A percentile compares a stretch with the other conserved stretches of the same genome.
These are phyloP conservation scores for Lipomyces chichibuensis DNA, from an alignment of 805 yeast species.

Conservation along the genomic window DNA sequence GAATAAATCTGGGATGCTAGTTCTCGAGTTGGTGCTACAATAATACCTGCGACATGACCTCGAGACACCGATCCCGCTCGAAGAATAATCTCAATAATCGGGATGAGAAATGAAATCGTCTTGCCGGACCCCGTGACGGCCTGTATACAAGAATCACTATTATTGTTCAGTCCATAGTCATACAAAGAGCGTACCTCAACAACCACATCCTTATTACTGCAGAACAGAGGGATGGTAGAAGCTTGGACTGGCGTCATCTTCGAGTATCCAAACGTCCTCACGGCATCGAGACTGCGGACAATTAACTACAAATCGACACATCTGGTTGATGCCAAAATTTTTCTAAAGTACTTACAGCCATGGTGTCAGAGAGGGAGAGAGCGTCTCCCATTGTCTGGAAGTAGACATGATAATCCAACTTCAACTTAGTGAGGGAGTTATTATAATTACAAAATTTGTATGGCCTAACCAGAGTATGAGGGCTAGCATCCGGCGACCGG, in stretches of 20 bases:
- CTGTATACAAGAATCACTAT: conserved; percentile 9
- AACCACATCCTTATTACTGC: conserved; percentile 87
- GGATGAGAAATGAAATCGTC: conserved; percentile 86
- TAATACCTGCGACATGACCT: conserved; percentile 72
- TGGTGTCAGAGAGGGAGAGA: conserved; percentile 58
- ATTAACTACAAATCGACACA: not conserved
- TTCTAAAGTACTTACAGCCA: conserved; percentile 55
- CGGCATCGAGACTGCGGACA: conserved; percentile 53
- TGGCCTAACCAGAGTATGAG: not conserved
- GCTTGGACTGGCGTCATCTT: conserved; percentile 98
- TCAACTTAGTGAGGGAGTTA: not conserved
- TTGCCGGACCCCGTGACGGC: conserved; percentile 99
- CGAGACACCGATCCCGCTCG: conserved; percentile 43
- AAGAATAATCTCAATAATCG: conserved; percentile 65
- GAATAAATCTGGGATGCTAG: conserved; percentile 57
- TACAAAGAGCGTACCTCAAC: conserved; percentile 56
- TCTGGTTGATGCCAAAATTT: not conserved
- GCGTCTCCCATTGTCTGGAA: conserved; percentile 65
- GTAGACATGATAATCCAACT: conserved; percentile 15
- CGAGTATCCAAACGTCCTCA: conserved; percentile 71
- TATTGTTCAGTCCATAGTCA: not conserved
- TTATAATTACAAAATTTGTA: not conserved
- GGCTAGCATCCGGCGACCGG: not conserved
- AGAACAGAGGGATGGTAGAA: conserved; percentile 81
- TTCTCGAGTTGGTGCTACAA: conserved; percentile 72